These are phyloP conservation scores for Darksidea phi DNA, from an alignment of 495 filamentous ascomycete species.

Conservation along the genomic window DNA sequence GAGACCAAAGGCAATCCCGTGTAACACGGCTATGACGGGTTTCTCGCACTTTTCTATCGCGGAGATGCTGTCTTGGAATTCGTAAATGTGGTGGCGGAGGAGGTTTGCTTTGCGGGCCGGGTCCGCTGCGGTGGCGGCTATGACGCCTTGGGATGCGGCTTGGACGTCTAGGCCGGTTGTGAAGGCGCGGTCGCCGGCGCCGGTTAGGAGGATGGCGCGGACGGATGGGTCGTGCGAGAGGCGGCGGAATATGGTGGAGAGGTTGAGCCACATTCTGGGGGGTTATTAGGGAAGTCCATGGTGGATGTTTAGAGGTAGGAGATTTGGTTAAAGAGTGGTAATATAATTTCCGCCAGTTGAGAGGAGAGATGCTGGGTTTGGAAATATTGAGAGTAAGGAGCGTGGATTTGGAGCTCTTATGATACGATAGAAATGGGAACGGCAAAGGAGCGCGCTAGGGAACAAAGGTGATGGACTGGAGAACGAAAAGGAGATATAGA, in stretches of 20 bases:
- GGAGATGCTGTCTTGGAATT: conserved; percentile 76
- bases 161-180: conserved; percentile 77
- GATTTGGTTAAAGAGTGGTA: not conserved
- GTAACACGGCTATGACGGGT: conserved; percentile 81
- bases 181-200: conserved; percentile 80
- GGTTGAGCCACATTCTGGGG: conserved; percentile 83
- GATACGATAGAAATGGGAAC: too few species aligned
- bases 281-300: not conserved
- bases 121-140: conserved; percentile 11
- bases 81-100: conserved; percentile 64
- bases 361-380: too few species aligned
- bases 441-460: too few species aligned
- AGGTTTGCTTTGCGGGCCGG: conserved; percentile 52
- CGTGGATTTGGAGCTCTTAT: too few species aligned
- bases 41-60: conserved; percentile 86
- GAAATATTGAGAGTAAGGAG: too few species aligned
- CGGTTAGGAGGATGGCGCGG: conserved; percentile 77
- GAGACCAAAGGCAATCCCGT: conserved; percentile 77
- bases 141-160: conserved; percentile 36
- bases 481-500: not conserved
- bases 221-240: conserved; percentile 72
- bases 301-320: not conserved
- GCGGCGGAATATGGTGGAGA: conserved; percentile 66
- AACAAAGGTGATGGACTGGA: not conserved
- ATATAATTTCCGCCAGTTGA: too few species aligned